Percentiles rank a stretch among this genome's conserved stretches.
These are phyloP conservation scores for Podaxis rugospora DNA, from an alignment of 768 basidiomycete genomes.

Conservation along the genomic window DNA sequence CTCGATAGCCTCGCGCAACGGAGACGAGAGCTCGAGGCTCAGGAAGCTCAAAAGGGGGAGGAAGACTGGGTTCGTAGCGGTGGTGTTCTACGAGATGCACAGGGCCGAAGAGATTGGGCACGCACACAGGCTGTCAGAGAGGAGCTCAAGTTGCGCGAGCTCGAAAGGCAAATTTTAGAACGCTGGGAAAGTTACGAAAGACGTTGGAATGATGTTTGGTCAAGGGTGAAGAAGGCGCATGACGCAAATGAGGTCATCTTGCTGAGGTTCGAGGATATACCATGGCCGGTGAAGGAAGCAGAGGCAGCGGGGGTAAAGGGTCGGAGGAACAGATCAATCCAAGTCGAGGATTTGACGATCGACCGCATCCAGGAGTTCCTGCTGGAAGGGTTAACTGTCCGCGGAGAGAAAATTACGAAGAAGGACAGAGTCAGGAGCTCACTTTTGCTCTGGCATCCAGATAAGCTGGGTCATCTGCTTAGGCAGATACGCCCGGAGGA, in stretches of 20 bases:
- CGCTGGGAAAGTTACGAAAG: constrained; percentile 53
- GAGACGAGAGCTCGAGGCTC: constrained; percentile 28
- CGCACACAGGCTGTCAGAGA: constrained; percentile 44
- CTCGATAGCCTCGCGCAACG: not conserved
- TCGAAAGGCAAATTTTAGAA: constrained; percentile 31
- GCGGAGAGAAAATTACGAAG: constrained; percentile 34
- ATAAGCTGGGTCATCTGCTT: constrained; percentile 50
- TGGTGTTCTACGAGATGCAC: constrained; percentile 46
- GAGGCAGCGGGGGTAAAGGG: not conserved
- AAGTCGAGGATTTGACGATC: constrained; percentile 29
- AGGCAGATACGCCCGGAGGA: constrained; percentile 40
- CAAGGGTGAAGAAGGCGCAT: constrained; percentile 18
- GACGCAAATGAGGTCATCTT: constrained; percentile 7
- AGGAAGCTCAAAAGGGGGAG: constrained; percentile 45
- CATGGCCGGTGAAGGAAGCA: constrained; percentile 49
- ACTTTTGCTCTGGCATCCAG: constrained; percentile 66
- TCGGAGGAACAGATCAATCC: constrained; percentile 12
- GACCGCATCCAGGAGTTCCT: constrained; percentile 46
- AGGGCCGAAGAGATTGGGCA: constrained; percentile 44
- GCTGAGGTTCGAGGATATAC: constrained; percentile 48
- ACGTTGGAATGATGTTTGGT: constrained; percentile 41
- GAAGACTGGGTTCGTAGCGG: constrained; percentile 59
- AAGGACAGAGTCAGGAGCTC: constrained; percentile 56
- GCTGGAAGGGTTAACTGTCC: constrained; percentile 38
- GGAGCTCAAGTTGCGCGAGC: constrained; percentile 41